Evolutionary conservation across 2,329 filamentous ascomycete genomes (phyloP).

Genomic region (Xylaria sp.): DNA sequence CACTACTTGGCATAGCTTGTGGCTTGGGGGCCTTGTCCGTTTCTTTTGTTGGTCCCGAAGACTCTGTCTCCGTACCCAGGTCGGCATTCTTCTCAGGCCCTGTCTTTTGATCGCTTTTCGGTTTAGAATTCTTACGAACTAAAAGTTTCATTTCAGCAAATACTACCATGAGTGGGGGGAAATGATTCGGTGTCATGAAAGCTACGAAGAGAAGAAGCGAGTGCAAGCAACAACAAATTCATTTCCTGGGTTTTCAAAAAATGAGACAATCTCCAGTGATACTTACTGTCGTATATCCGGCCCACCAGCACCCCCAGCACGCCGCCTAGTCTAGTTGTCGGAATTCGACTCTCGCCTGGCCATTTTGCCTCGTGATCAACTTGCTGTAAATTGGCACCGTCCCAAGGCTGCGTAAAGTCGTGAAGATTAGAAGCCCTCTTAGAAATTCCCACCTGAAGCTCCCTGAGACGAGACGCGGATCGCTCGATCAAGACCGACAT

Average conservation of each 20-base stretch:
- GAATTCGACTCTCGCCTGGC: slow-evolving; percentile 67
- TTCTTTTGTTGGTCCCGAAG: not conserved
- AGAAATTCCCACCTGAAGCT: slow-evolving; percentile 80
- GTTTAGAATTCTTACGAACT: slow-evolving; percentile 36
- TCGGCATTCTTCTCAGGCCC: slow-evolving; percentile 20
- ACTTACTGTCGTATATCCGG: slow-evolving; percentile 70
- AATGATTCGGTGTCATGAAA: not conserved
- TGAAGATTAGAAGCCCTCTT: slow-evolving; percentile 53
- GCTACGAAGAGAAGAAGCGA: not conserved
- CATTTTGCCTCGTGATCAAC: slow-evolving; percentile 68
- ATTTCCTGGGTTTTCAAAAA: not conserved
- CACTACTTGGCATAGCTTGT: not conserved
- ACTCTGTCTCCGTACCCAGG: slow-evolving; percentile 10
- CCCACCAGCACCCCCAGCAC: slow-evolving; percentile 76
- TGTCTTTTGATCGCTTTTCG: slow-evolving; percentile 37
- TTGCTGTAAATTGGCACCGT: slow-evolving; percentile 70
- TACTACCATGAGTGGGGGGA: not conserved
- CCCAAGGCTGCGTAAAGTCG: slow-evolving; percentile 71
- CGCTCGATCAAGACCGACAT: slow-evolving; percentile 81
- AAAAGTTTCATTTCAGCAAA: slow-evolving; percentile 19
- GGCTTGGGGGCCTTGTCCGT: not conserved
- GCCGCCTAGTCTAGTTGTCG: slow-evolving; percentile 73
- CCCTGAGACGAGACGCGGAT: slow-evolving; percentile 72
- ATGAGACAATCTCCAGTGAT: slow-evolving; percentile 17
- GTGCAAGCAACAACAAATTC: not conserved